Evolutionary conservation across 805 yeast species (phyloP), one percentile per base, ranked within the genome.

Genomic region (Wickerhamomyces queroliae): DNA sequence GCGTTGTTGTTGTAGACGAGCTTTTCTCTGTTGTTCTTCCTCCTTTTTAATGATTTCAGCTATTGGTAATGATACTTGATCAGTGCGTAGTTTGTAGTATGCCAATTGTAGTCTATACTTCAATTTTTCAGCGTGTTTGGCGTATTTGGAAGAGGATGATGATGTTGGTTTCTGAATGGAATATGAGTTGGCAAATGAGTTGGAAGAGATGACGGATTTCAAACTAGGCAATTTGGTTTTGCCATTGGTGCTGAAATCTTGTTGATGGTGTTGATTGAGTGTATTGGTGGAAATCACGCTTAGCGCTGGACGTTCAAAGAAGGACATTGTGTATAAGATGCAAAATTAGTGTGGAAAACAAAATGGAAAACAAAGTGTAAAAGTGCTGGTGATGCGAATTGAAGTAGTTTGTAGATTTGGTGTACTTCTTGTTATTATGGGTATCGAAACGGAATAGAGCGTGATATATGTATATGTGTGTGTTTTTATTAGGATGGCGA

Each of bases 71-170:
- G 52, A 49, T 1, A 61, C 58, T 50, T 74, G 79, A 45, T 72
- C 66, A 1, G 79, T 74, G 40, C 64, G 63, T 32, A 69, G 67
- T 49, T 74, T 76, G 53, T 67, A 75, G 48, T 71, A 71, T 2
- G 81, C 81, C 36, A 74, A 50, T 47, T 71, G 70, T 19, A 76
- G 56, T 45, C 77, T 66, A 42, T 69, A 57, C 47, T 70, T 68
- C 42, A 76, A 61, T 47, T 62, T 63, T 36, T 69, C 53, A 6
- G 72, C 73, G 26, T 64, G 30, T 11, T 18, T 18, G 7, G 24
- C 16, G 28, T 25, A 18, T 19, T 26, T 17, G 5, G 37, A 23
- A 12, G 23, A 26, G 24, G 28, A 16, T n/a, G 27, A 21, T 16
- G 36, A 35, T 18, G 24, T 23, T 24, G 40, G 40, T 35, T 37